Base-by-base conservation (phyloP, 352 stramenopile species). In the Phytophthora sp. region DNA sequence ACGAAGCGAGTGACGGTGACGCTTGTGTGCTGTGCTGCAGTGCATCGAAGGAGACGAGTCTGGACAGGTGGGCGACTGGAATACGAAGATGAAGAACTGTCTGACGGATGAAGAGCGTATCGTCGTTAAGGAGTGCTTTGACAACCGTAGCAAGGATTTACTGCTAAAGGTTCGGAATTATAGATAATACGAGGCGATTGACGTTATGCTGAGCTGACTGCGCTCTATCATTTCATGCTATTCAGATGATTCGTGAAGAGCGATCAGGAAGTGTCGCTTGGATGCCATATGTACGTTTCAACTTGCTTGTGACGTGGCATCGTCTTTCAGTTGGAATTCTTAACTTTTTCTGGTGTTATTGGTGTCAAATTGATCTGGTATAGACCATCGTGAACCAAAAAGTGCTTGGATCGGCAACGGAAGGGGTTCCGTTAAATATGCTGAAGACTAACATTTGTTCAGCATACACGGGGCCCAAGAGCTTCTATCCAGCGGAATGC, bases 41-140 rank as follows among this genome's bases (percentile, higher is more conserved):
- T 93, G 84, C 41, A 79, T 93, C 50, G 87, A 95, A 79, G 77
- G 79, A 44, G 80, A 91, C 44, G 84, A 91, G 54, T 91, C 79
- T 8, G 83, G 87, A 27, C 74, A 79, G 9, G 55, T 78, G n/a
- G 81, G 77, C 23, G 83, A 94, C 62, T 95, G 87, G 87, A 53
- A 63, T 21, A 83, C 75, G 42, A 93, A 93, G 58, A 52, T 91
- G 12, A 65, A 83, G 33, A 89, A 88, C 63, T 95, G 87, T 50
- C 73, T 93, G 42, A 84, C 80, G 23, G 59, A 78, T 20, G 79
- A 85, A 53, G 83, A 93, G 55, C 77, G 79, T 15, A 60, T 65
- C 2, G 73, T 69, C 21, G 59, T 93, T 0, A 72, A 85, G 36
- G 70, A 89, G 26, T 95, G 87, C 60, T 90, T 81, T 38, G 67